Evolutionary conservation across 371 early-diverging fungal species (phyloP), one percentile per base, ranked within the genome.

Genomic region (Mortierella sp.): DNA sequence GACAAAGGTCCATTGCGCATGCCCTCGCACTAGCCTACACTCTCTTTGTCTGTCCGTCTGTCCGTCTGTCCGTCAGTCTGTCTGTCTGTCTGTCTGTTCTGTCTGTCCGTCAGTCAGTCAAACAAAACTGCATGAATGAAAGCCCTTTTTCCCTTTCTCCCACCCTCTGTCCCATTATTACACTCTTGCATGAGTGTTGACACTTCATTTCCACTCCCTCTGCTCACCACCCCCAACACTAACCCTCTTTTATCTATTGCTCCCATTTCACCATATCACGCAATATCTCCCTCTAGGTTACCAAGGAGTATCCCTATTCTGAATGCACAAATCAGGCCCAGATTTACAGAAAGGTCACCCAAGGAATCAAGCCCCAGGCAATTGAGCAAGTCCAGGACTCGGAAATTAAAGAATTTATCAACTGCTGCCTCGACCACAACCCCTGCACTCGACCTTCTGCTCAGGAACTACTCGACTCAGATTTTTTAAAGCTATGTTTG

Each of bases 321-420:
- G 97, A 97, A 78, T 96, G 95, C 77, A 92, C 89, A 37, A 96
- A 95, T 77, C 94, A 94, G 30, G 93, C 94, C 39, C 96, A 97
- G 78, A 93, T 96, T 52, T 95, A 93, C 77, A 92, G 92, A 75
- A 94, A 94, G 70, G 96, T 96, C 64, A 89, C 94, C 9, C 85
- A 90, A 85, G 94, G 93, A 3, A 88, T 93, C 75, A 93, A 92
- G 71, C 97, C 97, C 6, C 90, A 91, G 60, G 92, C 93, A 69
- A 84, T 97, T 8, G 83, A 88, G 16, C 84, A 89, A 54, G 91
- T 96, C 1, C 84, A 87, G 55, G 92, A 94, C 66, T 85, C 87
- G 5, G 95, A 95, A 80, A 90, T 94, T 11, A 85, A 90, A 18
- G 87, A 87, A 57, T 84, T 97, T 26, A 94, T 97, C 65, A 84